These are phyloP conservation scores for Sicyos edulis DNA, from an alignment of 306 rosid species.

Conservation along the genomic window DNA sequence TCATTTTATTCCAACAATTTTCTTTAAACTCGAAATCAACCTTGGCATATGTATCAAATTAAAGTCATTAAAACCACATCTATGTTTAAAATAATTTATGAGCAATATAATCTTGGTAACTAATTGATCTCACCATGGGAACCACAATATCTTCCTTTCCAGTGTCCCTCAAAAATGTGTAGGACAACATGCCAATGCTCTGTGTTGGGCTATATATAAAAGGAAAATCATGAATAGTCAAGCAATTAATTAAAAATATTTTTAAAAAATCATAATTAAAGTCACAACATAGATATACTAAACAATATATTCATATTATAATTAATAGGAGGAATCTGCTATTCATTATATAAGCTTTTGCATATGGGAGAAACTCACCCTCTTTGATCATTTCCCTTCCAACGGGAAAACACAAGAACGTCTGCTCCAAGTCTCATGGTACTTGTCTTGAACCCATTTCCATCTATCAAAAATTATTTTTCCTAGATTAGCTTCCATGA, in stretches of 20 bases:
- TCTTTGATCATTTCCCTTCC: conserved; percentile 46
- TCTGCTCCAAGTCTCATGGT: conserved; percentile 99
- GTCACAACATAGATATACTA: no score
- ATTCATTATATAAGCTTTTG: background rate
- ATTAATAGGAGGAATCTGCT: no score
- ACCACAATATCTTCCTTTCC: conserved; percentile 93
- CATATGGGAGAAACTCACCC: conserved; percentile 37
- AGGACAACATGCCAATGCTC: conserved; percentile 86
- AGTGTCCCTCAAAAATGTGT: conserved; percentile 83
- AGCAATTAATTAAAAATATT: background rate
- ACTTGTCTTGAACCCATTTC: conserved; percentile 29
- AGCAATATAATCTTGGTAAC: background rate
- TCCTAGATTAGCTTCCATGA: background rate
- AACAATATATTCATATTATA: no score
- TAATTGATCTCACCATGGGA: conserved; percentile 62
- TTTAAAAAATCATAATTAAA: no score
- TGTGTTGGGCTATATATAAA: conserved; percentile 54
- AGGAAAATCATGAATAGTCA: conserved; percentile 5
- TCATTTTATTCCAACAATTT: conserved; percentile 48
- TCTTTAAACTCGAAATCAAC: conserved; percentile 64
- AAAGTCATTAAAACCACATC: background rate
- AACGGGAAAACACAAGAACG: conserved; percentile 81
- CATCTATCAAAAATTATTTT: conserved; percentile 60
- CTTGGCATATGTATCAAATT: conserved; percentile 24
- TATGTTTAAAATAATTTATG: background rate